A percentile compares a stretch with the other conserved stretches of the same genome.
Conservation (phyloP, 208 protist species). For the Borovskyia barvae region DNA sequence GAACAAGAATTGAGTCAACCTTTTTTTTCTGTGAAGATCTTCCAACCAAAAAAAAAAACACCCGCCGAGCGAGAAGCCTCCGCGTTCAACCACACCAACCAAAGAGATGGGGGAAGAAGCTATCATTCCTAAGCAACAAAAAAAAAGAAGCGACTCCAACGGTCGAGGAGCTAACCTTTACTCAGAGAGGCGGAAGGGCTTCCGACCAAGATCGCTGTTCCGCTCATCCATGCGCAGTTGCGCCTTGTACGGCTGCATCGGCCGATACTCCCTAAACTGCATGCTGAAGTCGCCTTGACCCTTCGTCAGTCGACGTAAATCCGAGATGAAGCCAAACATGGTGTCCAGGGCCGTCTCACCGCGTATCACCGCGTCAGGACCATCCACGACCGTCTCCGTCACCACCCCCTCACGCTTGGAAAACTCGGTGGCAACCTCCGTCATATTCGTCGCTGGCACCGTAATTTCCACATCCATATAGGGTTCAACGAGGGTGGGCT, state of each 20-base stretch:
- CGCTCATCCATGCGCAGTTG: constrained; percentile 89
- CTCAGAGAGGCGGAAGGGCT: constrained; percentile 60
- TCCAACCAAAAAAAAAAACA: too few relatives aligned
- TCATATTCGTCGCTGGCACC: constrained; percentile 85
- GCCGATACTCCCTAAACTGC: constrained; percentile 91
- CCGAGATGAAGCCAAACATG: constrained; percentile 94
- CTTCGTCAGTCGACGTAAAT: constrained; percentile 90
- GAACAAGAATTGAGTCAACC: too few relatives aligned
- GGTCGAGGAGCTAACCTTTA: constrained; percentile 2
- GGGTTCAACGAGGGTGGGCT: constrained; percentile 96
- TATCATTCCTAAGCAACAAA: not conserved
- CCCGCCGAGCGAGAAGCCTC: too few relatives aligned
- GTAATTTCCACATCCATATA: constrained; percentile 96
- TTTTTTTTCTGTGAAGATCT: too few relatives aligned
- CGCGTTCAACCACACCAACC: too few relatives aligned
- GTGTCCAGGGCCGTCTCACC: constrained; percentile 90
- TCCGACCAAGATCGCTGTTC: constrained; percentile 80
- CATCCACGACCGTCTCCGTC: constrained; percentile 81
- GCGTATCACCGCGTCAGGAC: constrained; percentile 80
- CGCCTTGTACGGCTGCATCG: constrained; percentile 89
- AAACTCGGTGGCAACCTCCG: constrained; percentile 86
- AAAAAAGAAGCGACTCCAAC: constrained; percentile 13
- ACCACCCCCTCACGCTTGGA: constrained; percentile 86
- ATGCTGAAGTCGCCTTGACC: constrained; percentile 93
- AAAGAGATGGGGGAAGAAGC: too few relatives aligned